Base-by-base conservation (phyloP, 176 grass and related monocot species). In the Raddia distichophylla region DNA sequence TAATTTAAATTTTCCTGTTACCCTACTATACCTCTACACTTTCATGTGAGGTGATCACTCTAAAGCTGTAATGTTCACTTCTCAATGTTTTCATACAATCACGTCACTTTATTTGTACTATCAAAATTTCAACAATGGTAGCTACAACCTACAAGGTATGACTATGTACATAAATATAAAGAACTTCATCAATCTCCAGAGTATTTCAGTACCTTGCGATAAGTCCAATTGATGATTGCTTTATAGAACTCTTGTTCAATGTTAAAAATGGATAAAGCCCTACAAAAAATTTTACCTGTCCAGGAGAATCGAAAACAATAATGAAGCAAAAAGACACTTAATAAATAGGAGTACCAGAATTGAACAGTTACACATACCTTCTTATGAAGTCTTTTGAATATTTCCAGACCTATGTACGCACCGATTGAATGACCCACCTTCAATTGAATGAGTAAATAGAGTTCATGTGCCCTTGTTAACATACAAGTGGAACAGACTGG, bases 351-450 rank as follows among this genome's bases (percentile, higher is more conserved):
- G 9, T 35, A 45, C 8, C 1, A 64, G 18, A 61, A 27, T 50
- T 73, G 20, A 78, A 15, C 56, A 17, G 64, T 42, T 72, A 72
- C 51, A 16, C 37, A 22, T 55, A 94, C 95, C 95, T 93, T 91
- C 45, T 89, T 86, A 50, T 87, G 92, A 69, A 91, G 60, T 64
- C 86, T 91, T 68, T 94, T 94, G 59, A 94, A 98, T 74, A 94
- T 78, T 85, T 98, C 88, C 70, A 98, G 52, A 67, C 86, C 82
- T 81, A 98, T 93, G 75, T 93, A 93, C 6, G 90, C 84, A 67
- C 95, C 95, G 89, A 98, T 98, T 37, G 95, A 98, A 91, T 98
- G 95, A 1, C 95, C 95, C 87, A 94, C 92, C 92, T 98, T 78
- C 80, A 82, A 46, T 66, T 58, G 76, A 81, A 64, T 5, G 43